Percentiles rank a stretch among this genome's conserved stretches.
These are phyloP conservation scores for Senecio squalidus DNA, from an alignment of 140 eudicot genomes.

Conservation along the genomic window DNA sequence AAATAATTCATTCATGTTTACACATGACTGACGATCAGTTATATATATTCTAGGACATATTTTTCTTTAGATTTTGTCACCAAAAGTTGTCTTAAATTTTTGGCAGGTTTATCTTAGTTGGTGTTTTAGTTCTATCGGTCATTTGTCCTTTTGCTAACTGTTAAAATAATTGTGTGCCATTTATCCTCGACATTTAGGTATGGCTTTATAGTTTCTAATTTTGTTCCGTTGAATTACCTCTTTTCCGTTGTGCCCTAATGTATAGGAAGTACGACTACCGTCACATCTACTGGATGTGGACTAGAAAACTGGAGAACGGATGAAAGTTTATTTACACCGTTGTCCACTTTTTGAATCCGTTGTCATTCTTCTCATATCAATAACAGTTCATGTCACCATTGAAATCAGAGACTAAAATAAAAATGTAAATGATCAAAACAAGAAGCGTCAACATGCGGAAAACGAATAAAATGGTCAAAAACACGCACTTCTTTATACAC, in stretches of 20 bases:
- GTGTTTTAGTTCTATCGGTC: too few relatives aligned
- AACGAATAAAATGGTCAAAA: background rate
- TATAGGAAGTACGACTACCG: background rate
- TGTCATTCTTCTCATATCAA: background rate
- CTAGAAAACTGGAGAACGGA: background rate
- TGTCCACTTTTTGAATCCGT: background rate
- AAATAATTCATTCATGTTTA: too few relatives aligned
- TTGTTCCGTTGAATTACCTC: background rate
- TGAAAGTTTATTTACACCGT: background rate
- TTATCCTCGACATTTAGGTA: background rate
- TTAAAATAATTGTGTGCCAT: too few relatives aligned
- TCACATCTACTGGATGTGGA: slow-evolving; percentile 3
- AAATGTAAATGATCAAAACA: background rate
- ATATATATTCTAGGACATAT: too few relatives aligned
- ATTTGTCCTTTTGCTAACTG: too few relatives aligned
- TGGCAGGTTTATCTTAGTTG: too few relatives aligned
- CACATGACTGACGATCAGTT: too few relatives aligned
- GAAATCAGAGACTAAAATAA: background rate
- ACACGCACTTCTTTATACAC: too few relatives aligned
- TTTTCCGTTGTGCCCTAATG: background rate
- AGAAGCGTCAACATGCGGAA: background rate
- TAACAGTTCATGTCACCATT: too few relatives aligned
- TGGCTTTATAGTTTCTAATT: background rate
- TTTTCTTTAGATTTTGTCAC: too few relatives aligned
- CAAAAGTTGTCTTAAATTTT: too few relatives aligned